Conservation (phyloP, 2,329 filamentous ascomycete species). For the Rosellinia necatrix region DNA sequence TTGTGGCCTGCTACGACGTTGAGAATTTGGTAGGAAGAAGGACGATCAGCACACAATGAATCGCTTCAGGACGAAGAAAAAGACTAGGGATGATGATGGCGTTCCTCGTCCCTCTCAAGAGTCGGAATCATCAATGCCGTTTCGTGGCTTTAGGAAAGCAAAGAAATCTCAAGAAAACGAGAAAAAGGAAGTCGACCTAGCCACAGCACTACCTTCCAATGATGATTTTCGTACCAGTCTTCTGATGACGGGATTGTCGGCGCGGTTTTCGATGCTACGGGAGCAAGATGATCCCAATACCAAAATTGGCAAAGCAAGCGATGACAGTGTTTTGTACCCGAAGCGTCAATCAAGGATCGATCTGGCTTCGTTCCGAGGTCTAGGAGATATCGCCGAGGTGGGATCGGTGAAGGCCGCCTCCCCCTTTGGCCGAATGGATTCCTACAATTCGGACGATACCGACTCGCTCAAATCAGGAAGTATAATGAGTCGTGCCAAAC, state of each 20-base stretch:
- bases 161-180: constrained; percentile 62
- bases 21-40: not conserved
- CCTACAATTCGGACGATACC: constrained; percentile 70
- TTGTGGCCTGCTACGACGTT: not conserved
- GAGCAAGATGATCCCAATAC: constrained; percentile 92
- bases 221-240: constrained; percentile 96
- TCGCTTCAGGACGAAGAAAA: constrained; percentile 76
- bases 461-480: constrained; percentile 65
- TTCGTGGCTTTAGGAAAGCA: constrained; percentile 59
- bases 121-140: constrained; percentile 56
- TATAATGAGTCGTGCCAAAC: constrained; percentile 83
- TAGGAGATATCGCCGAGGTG: constrained; percentile 89
- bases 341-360: constrained; percentile 81
- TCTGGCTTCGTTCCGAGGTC: constrained; percentile 61
- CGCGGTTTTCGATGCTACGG: constrained; percentile 93
- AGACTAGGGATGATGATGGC: constrained; percentile 65
- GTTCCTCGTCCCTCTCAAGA: constrained; percentile 57
- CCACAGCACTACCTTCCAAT: constrained; percentile 73
- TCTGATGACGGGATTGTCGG: constrained; percentile 92
- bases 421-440: constrained; percentile 63
- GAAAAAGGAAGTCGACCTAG: constrained; percentile 73
- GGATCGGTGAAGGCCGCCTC: constrained; percentile 73
- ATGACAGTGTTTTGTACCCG: constrained; percentile 87
- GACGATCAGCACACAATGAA: constrained; percentile 61
- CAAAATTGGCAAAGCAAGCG: constrained; percentile 89